Percentiles rank a stretch among this genome's conserved stretches.
Evolutionary conservation across 306 rosid genomes (phyloP).

Genomic region (apple (Malus domestica)): DNA sequence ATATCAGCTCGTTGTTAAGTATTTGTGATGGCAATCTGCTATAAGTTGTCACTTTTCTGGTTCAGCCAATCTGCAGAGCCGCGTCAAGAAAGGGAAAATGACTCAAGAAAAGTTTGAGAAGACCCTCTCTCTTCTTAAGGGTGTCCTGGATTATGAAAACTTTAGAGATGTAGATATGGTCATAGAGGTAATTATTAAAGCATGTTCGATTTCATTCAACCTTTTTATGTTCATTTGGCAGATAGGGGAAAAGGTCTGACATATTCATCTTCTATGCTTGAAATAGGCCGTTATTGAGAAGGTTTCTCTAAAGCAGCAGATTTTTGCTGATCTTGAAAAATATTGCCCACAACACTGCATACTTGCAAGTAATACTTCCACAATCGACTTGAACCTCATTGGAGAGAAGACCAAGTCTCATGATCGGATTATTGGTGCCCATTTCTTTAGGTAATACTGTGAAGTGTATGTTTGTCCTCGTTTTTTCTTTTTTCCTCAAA

Average conservation of each 20-base stretch:
- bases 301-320: conserved; percentile 82
- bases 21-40: neutral
- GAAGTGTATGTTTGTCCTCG: neutral
- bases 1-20: neutral
- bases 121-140: conserved; percentile 64
- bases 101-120: conserved; percentile 68
- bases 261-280: conserved; percentile 23
- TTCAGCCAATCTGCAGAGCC: conserved; percentile 87
- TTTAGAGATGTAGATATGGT: conserved; percentile 90
- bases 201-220: neutral
- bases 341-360: conserved; percentile 84
- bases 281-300: conserved; percentile 92
- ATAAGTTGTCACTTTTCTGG: conserved; percentile 1
- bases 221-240: conserved; percentile 8
- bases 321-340: conserved; percentile 87
- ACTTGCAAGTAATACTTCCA: conserved; percentile 92
- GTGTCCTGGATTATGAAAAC: conserved; percentile 65
- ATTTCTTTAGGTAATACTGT: conserved; percentile 75
- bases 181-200: conserved; percentile 60
- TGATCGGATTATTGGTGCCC: conserved; percentile 85
- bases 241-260: conserved; percentile 8
- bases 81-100: conserved; percentile 73
- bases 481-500: neutral
- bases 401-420: conserved; percentile 76
- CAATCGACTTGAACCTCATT: conserved; percentile 88